phyloP scores from a whole-genome alignment of 2,329 filamentous ascomycete genomes.

The Lachnellula cervina region DNA sequence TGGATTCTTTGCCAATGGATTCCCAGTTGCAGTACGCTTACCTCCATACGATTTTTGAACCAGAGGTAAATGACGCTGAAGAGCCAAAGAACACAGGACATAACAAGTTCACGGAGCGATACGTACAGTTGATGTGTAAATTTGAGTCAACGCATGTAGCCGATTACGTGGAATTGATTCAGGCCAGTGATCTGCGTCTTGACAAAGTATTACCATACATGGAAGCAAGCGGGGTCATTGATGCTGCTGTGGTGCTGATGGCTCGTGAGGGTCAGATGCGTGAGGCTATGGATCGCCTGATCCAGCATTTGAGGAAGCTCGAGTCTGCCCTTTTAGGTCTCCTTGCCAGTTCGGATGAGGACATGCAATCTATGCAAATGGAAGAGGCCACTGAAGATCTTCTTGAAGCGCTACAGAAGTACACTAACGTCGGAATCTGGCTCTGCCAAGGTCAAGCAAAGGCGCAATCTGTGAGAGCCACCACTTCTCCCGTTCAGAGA shows the following conservation, averaged over 20 bases:
- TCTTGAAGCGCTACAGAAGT: conserved; percentile 77
- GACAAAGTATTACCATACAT: conserved; percentile 79
- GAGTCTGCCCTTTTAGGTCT: conserved; percentile 74
- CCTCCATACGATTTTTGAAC: conserved; percentile 69
- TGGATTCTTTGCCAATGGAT: conserved; percentile 49
- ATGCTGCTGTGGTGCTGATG: conserved; percentile 88
- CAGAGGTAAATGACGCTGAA: conserved; percentile 36
- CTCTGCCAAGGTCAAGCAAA: conserved; percentile 83
- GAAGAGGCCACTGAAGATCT: conserved; percentile 68
- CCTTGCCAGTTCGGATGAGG: conserved; percentile 55
- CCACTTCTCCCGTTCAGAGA: conserved; percentile 44
- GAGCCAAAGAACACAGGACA: conserved; percentile 37
- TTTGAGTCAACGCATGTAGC: conserved; percentile 80
- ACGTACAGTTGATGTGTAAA: conserved; percentile 85
- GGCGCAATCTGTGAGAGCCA: conserved; percentile 37
- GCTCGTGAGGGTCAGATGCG: conserved; percentile 79
- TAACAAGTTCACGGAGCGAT: conserved; percentile 69
- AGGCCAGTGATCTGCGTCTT: conserved; percentile 72
- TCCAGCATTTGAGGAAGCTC: conserved; percentile 74
- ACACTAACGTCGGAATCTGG: conserved; percentile 91
- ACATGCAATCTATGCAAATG: conserved; percentile 48
- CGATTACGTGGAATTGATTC: conserved; percentile 73
- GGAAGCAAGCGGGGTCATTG: conserved; percentile 83
- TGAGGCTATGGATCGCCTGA: conserved; percentile 78
- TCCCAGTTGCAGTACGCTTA: conserved; percentile 59